A percentile compares a stretch with the other conserved stretches of the same genome.
These are phyloP conservation scores for Naganishia cerealis DNA, from an alignment of 1,284 basidiomycete species.

Conservation along the genomic window DNA sequence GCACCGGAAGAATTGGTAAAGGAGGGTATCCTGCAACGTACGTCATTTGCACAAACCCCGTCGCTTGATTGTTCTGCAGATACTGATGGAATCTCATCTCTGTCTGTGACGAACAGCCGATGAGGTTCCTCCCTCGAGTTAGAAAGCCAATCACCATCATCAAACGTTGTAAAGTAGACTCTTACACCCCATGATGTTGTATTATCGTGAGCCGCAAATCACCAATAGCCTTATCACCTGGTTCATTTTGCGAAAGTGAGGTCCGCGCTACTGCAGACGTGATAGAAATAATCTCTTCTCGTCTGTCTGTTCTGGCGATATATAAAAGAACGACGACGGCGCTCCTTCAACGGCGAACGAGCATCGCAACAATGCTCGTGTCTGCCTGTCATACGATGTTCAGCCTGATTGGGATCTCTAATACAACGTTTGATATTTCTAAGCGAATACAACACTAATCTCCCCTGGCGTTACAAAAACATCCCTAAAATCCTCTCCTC, in stretches of 20 bases:
- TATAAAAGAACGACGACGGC: no score
- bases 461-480: neutral
- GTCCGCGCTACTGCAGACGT: no score
- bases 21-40: slow-evolving; percentile 67
- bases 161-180: slow-evolving; percentile 1
- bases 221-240: no score
- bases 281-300: no score
- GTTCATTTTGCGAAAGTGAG: no score
- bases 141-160: neutral
- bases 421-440: neutral
- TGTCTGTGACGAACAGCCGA: neutral
- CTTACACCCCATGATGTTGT: slow-evolving; percentile 2
- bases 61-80: neutral
- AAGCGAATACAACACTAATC: slow-evolving; percentile 1
- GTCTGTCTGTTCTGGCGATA: no score
- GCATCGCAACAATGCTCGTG: no score
- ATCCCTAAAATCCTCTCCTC: neutral
- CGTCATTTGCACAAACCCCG: slow-evolving; percentile 37
- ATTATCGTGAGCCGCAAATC: neutral
- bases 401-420: neutral
- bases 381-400: neutral
- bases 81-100: neutral
- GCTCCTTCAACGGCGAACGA: no score
- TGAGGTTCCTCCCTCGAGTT: neutral
- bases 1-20: slow-evolving; percentile 68